phyloP scores from a whole-genome alignment of 2,329 filamentous ascomycete genomes.

The Alternaria alternata region DNA sequence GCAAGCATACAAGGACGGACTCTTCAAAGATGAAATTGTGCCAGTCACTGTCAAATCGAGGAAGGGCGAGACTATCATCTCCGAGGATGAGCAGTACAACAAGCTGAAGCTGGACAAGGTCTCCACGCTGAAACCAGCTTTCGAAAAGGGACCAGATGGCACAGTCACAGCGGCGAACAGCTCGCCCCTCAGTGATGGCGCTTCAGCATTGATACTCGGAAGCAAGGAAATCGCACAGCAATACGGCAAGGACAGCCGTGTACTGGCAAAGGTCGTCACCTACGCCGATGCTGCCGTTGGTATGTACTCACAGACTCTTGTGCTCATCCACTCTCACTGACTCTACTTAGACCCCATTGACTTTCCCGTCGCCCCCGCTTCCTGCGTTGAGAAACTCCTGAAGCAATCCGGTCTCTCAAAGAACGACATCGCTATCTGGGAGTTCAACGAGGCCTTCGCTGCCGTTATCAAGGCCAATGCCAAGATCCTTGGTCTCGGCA shows the following conservation, averaged over 20 bases:
- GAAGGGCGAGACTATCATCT: constrained; percentile 80
- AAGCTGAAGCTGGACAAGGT: constrained; percentile 89
- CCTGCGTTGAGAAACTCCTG: constrained; percentile 89
- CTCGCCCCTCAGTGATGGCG: constrained; percentile 93
- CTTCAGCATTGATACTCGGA: constrained; percentile 85
- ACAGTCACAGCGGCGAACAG: constrained; percentile 95
- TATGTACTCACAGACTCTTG: constrained; percentile 16
- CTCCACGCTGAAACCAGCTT: constrained; percentile 86
- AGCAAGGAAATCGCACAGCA: constrained; percentile 81
- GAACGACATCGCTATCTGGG: constrained; percentile 93
- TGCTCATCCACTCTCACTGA: constrained; percentile 11
- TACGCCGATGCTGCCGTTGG: constrained; percentile 85
- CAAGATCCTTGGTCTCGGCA: constrained; percentile 84
- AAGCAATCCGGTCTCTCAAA: constrained; percentile 88
- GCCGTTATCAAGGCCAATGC: constrained; percentile 94
- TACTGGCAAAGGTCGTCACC: constrained; percentile 85
- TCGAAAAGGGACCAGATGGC: constrained; percentile 85
- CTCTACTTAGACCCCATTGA: constrained; percentile 74
- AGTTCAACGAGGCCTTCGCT: constrained; percentile 98
- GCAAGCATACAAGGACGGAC: constrained; percentile 81
- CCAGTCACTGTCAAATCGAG: constrained; percentile 84
- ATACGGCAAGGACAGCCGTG: constrained; percentile 78
- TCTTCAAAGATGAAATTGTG: constrained; percentile 88
- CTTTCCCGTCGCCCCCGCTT: constrained; percentile 91
- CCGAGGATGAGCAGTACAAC: constrained; percentile 87